Conservation (phyloP, 805 yeast species). For the Isabelozyma pseudorhagii region DNA sequence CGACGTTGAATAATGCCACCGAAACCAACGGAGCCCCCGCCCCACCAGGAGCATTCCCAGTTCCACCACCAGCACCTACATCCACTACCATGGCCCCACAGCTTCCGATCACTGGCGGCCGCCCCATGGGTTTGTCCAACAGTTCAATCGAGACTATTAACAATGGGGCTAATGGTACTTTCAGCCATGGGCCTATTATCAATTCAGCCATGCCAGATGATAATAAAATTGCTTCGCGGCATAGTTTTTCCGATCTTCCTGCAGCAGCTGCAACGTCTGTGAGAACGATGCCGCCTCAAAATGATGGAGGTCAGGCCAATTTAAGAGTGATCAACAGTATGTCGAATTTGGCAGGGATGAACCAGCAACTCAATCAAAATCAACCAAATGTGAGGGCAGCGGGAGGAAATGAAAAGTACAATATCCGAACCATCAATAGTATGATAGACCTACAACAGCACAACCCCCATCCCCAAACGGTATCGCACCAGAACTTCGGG, state of each 20-base stretch:
- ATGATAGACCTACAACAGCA: conserved; percentile 29
- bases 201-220: neutral
- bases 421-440: conserved; percentile 26
- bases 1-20: conserved; percentile 24
- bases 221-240: conserved; percentile 14
- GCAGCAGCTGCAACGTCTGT: conserved; percentile 11
- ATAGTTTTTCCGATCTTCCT: conserved; percentile 21
- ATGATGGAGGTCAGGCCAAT: conserved; percentile 9
- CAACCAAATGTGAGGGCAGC: neutral
- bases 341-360: conserved; percentile 20
- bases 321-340: conserved; percentile 24
- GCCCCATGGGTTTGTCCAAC: neutral
- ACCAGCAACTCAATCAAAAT: conserved; percentile 3
- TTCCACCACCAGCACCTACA: neutral
- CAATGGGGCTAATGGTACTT: neutral
- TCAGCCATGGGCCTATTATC: conserved; percentile 2
- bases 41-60: neutral
- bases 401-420: conserved; percentile 5
- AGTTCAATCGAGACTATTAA: neutral
- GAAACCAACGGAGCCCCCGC: neutral
- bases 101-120: neutral
- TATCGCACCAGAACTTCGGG: neutral
- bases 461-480: neutral
- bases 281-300: neutral
- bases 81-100: conserved; percentile 2